Evolutionary conservation across 2,329 filamentous ascomycete genomes (phyloP), one percentile per base, ranked within the genome.

Genomic region (Cladophialophora yegresii): DNA sequence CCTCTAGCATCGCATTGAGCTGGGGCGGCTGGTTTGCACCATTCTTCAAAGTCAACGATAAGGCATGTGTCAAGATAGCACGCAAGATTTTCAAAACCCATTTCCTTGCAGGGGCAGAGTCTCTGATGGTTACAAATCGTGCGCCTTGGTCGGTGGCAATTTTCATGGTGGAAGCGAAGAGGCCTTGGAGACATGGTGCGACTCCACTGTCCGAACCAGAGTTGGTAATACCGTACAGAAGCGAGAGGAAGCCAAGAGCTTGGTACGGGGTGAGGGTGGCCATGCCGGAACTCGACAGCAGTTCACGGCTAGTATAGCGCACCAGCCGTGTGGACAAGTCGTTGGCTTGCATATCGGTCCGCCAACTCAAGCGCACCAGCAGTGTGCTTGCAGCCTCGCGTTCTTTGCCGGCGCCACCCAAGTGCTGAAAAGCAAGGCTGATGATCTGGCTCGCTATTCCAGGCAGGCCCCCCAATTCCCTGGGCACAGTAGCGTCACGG

Each of bases 341-440:
- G 9, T 93, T 78, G 57, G 85, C 80, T 76, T 93, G 90, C 91
- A 98, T 96, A 75, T 99, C 95, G 54, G 86, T 87, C 16, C 95
- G 86, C 74, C 93, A 87, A n/a, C 88, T 86, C 53, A 97, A 81
- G 53, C 92, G 85, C 20, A 96, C 90, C 7, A 99, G 81, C 26
- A 98, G 81, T 2, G 86, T 83, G 64, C 89, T 92, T n/a, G 95
- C 93, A 9, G 92, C 92, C 76, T 95, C 91, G 63, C 91, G 86
- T 74, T 97, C 93, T 72, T 96, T 97, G 0, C 93, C 92, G 0
- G 93, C 84, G 0, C 85, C 86, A 5, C 85, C 80, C 16, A 98
- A 83, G 72, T 92, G 91, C 62, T 84, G 83, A 60, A 92, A 79
- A 6, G 88, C 90, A 28, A 96, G 76, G 0, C 86, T 85, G 4